Base-by-base conservation (phyloP, 2,329 filamentous ascomycete species). In the Trichoderma sp. region DNA sequence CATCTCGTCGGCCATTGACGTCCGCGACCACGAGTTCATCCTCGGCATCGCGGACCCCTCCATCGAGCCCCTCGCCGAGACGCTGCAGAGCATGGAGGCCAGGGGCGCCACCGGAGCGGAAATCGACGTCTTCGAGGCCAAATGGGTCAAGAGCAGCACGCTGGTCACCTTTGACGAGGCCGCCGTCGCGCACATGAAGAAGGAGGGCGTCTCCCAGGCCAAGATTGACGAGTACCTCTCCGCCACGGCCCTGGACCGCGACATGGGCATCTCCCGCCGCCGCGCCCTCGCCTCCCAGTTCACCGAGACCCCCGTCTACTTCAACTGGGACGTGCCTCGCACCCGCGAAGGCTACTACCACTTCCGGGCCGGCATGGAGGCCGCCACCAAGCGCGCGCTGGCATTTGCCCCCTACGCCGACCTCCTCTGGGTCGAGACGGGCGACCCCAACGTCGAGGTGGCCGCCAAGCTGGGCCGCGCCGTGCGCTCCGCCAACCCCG, bases 391-490 rank as follows among this genome's bases (percentile, higher is more conserved):
- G 85, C 92, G 96, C 68, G 94, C 94, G 2, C 90, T 97, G 71
- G 93, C 92, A 60, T 98, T 97, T 76, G 94, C 90, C 0, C 94
- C 95, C 0, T 97, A 93, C 77, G 94, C 96, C 1, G 96, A 99
- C 79, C 90, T 99, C 21, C 87, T 98, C 14, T 99, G 96, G 96
- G 92, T 98, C 59, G 96, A 99, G 83, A 98, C 96, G 0, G 95
- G 92, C 60, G 92, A 96, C 74, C 95, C 96, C 27, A 91, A 89
- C 73, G 93, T 98, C 13, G 80, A 88, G 62, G 92, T 96, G 40
- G 93, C 93, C 0, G 84, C 87, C 4, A 84, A 86, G 62, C 93
- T 99, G 63, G 92, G 92, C 14, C 86, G 87, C 13, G 88, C 93
- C 57, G 96, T 99, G 71, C 89, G 92, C 67, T 81, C 83, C 0